Conservation (phyloP, 108 stramenopile genomes). For the Heterococcus sp. region DNA sequence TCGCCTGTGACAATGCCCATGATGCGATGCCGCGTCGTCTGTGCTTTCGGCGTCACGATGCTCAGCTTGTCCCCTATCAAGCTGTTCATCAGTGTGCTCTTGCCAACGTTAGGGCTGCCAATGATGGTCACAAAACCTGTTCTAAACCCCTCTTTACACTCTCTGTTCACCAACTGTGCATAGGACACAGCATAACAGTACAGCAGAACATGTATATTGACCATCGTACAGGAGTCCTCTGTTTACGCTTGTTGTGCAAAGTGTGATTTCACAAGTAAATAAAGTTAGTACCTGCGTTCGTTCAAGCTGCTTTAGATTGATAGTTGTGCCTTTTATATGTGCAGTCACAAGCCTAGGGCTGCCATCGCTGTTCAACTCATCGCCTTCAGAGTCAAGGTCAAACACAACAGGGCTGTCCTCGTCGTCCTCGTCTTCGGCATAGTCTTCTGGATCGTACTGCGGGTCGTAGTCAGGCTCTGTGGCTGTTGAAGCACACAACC, state of each 20-base stretch:
- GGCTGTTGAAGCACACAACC: no score
- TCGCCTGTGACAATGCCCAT: conserved; percentile 46
- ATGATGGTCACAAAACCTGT: conserved; percentile 53
- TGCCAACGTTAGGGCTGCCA: conserved; percentile 56
- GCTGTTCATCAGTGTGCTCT: conserved; percentile 53
- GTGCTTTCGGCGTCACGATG: conserved; percentile 49
- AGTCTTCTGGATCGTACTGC: no score
- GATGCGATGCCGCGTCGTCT: conserved; percentile 53
- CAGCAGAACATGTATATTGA: neutral
- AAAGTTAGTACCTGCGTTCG: neutral
- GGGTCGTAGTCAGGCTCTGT: no score
- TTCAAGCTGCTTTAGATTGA: neutral
- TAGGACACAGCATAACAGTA: neutral
- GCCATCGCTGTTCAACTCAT: no score
- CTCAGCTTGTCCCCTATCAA: conserved; percentile 41
- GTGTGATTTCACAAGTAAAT: neutral
- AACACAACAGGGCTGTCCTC: no score
- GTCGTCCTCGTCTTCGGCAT: no score
- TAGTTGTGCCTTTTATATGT: neutral
- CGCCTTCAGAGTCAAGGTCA: no score
- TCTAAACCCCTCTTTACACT: conserved; percentile 21
- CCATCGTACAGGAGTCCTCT: neutral
- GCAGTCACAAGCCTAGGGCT: no score
- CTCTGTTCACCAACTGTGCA: conserved; percentile 6
- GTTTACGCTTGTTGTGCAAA: neutral